Base-by-base conservation (phyloP, 2,329 filamentous ascomycete genomes). In the Aspergillus ochraceus region DNA sequence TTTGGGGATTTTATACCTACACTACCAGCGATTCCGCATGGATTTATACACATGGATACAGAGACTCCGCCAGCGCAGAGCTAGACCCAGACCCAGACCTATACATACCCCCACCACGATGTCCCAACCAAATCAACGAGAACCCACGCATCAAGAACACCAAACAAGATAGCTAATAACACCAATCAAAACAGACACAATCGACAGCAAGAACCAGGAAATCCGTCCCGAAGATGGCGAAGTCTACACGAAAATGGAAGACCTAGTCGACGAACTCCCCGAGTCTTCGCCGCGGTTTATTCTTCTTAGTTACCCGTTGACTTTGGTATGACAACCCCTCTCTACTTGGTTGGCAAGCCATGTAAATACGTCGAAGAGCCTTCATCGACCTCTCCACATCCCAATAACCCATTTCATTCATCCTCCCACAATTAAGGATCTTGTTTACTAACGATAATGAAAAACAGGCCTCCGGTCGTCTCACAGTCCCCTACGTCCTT, bases 211-310 rank as follows among this genome's bases (percentile, higher is more conserved):
- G 70, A 95, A 86, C 57, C 86, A 96, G 73, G 94, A 98, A 79
- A 96, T 99, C 79, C 89, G 87, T 68, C 88, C 92, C 69, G 89
- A 91, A 66, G 88, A 92, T 64, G 88, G 90, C 62, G 85, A 90
- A 73, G 86, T 93, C 60, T 98, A 97, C 81, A 90, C 85, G 52
- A 88, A 89, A 64, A 85, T 99, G 68, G 86, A 89, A 62, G 89
- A 92, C 59, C 82, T 99, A 59, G 88, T 83, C 62, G 94, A 98
- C 56, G 93, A 97, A 71, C 86, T 99, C 19, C 95, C 95, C 9
- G 94, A 97, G 69, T 91, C 97, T 73, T 88, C 92, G 6, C 95
- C 95, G 12, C 87, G 95, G 61, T 99, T 92, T 70, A 84, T 99
- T 29, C 83, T 98, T 59, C 82, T 99, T 53, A 96, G 92, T 77